Conservation (phyloP, 2,329 filamentous ascomycete species). For the Fonsecaea pedrosoi region DNA sequence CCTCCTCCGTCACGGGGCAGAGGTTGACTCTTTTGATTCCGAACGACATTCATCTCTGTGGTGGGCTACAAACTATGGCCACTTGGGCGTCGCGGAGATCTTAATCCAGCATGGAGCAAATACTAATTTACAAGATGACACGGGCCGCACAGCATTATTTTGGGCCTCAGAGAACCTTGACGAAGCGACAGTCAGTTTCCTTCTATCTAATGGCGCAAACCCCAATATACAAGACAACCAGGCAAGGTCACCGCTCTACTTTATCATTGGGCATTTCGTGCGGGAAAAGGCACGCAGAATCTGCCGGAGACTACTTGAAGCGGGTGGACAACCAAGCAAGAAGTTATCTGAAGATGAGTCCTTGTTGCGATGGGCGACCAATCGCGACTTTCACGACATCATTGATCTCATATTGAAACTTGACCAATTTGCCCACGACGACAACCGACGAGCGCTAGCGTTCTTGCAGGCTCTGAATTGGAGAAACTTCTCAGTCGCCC, state of each 20-base stretch:
- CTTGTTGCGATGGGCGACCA: not conserved
- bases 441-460: conserved; percentile 1
- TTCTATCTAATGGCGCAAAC: not conserved
- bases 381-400: not conserved
- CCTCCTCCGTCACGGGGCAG: not conserved
- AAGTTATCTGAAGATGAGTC: conserved; percentile 3
- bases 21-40: conserved; percentile 5
- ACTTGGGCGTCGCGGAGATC: not conserved
- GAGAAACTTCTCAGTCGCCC: not conserved
- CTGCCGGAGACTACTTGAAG: not conserved
- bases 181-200: not conserved
- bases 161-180: not conserved
- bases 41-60: conserved; percentile 9
- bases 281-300: not conserved
- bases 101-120: conserved; percentile 6
- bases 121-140: not conserved
- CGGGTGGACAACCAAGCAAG: conserved; percentile 10
- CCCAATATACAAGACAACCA: not conserved
- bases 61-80: conserved; percentile 3
- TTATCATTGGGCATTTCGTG: not conserved
- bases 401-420: conserved; percentile 11
- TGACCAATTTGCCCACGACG: conserved; percentile 10
- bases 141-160: conserved; percentile 4
- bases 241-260: not conserved
- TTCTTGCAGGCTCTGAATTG: not conserved